A percentile compares a stretch with the other conserved stretches of the same genome.
phyloP scores from a whole-genome alignment of 306 rosid genomes.

The Casuarina cunninghamiana region DNA sequence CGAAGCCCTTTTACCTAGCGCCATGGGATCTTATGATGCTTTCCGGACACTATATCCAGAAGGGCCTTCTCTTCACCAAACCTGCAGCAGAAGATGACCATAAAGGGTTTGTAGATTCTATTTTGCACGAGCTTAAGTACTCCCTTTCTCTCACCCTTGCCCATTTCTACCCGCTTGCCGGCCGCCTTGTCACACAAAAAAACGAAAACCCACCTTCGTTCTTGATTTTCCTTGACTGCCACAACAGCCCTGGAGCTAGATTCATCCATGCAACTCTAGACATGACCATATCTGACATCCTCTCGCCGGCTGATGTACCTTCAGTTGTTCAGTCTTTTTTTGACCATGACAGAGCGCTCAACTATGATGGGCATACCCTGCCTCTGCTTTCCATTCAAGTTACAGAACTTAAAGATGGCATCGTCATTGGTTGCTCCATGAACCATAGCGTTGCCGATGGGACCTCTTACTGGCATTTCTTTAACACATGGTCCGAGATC shows the following conservation, averaged over 20 bases:
- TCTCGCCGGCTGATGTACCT: constrained; percentile 56
- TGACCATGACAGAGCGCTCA: constrained; percentile 54
- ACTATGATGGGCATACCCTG: constrained; percentile 61
- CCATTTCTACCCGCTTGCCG: constrained; percentile 65
- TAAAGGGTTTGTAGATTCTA: constrained; percentile 20
- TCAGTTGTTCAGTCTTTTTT: constrained; percentile 51
- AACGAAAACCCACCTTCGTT: constrained; percentile 36
- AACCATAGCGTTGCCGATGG: constrained; percentile 56
- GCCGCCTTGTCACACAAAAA: constrained; percentile 42
- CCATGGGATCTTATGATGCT: constrained; percentile 47
- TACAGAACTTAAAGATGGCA: constrained; percentile 54
- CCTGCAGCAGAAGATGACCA: constrained; percentile 16
- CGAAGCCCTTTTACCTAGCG: too few relatives aligned
- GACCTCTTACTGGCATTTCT: constrained; percentile 65
- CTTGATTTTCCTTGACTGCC: constrained; percentile 41
- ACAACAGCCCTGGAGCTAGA: constrained; percentile 40
- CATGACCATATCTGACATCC: constrained; percentile 41
- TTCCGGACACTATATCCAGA: constrained; percentile 54
- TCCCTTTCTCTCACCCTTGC: constrained; percentile 48
- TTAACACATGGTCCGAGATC: constrained; percentile 56
- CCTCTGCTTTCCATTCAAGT: constrained; percentile 55
- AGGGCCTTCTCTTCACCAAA: constrained; percentile 65
- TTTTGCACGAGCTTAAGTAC: constrained; percentile 38
- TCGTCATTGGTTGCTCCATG: constrained; percentile 66
- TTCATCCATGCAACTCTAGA: constrained; percentile 51